Base-by-base conservation (phyloP, 148 eudicot genomes). In the Spergularia bocconei region DNA sequence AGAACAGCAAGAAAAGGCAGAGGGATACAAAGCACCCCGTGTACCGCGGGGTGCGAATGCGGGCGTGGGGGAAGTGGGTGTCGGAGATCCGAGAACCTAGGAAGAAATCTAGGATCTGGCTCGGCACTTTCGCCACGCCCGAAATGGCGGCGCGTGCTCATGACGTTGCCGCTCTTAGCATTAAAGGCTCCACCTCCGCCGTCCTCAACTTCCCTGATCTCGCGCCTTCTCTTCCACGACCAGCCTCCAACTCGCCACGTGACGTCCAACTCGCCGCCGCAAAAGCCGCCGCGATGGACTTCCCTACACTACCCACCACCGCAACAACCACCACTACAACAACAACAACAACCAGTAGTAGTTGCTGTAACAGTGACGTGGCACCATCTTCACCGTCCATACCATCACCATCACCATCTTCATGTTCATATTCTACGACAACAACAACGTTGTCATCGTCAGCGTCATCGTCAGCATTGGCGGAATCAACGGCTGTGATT, bases 81-180 rank as follows among this genome's bases (percentile, higher is more conserved):
- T 90, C 93, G 33, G 93, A 90, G 64, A 90, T 90, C 87, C 88
- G 93, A 0, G 87, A 89, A 70, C 90, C 93, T 53, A 62, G 75
- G 38, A 89, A 89, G 55, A 89, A 89, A 72, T 85, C 93, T 15
- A 83, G 93, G 74, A 87, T 90, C 82, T 90, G 93, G 93, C 85
- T 90, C 3, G 93, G 93, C 0, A 87, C 93, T 9, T 90, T 90
- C 77, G 71, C 91, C n/a, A 83, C 83, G 4, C 93, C 93, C 0
- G 89, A 90, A n/a, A 89, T 90, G 93, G 93, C 93, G 1, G 93
- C 93, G n/a, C 86, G 93, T 29, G 93, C 93, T 13, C 93, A 90
- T 58, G 93, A 90, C 79, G 91, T 82, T 5, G 93, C 93, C 11
- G 93, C 93, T 50, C 47, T 87, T 0, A 64, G 82, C 58, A 79